Evolutionary conservation across 257 asterid genomes (phyloP), one percentile per base, ranked within the genome.

Genomic region (Salvia miltiorrhiza): DNA sequence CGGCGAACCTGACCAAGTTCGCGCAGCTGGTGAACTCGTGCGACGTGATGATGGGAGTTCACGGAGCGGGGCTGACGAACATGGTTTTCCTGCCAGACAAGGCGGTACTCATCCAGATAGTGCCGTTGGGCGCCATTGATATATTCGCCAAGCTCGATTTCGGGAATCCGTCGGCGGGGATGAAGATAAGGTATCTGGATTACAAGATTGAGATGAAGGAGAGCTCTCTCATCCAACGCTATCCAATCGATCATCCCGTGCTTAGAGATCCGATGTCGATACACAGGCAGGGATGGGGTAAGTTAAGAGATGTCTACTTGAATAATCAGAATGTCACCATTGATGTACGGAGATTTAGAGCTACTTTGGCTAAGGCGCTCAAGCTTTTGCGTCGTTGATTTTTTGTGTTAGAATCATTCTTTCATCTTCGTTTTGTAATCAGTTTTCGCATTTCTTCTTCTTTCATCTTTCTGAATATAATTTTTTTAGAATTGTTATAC

Each of bases 41-140:
- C 73, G 97, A 88, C 75, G 86, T 83, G 47, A 49, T 90, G 53
- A 47, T 88, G 92, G 97, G 96, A 41, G 64, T 87, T 4, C 96
- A 90, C 12, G 96, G 95, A 28, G 97, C 92, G 0, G 97, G 97
- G 23, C 64, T 90, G 24, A 90, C 97, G 0, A 88, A 90, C 85
- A 90, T 90, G 97, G 79, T 86, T 7, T 90, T 90, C 66, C 70
- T 88, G 37, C 96, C 97, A 1, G 86, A 90, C 1, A 79, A 82
- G 8, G 92, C 89, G 0, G 73, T 88, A 9, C 10, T 90, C 61
- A 77, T 90, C 13, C 97, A 90, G 40, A 33, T 90, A 14, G 66
- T 90, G 43, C 97, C 97, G 6, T 71, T 86, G 5, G 97, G 97
- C 26, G 83, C 53, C 33, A 82, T 90, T 33, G 97, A 83, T 7